These are phyloP conservation scores for Massariosphaeria phaeospora DNA, from an alignment of 495 filamentous ascomycete species.

Conservation along the genomic window DNA sequence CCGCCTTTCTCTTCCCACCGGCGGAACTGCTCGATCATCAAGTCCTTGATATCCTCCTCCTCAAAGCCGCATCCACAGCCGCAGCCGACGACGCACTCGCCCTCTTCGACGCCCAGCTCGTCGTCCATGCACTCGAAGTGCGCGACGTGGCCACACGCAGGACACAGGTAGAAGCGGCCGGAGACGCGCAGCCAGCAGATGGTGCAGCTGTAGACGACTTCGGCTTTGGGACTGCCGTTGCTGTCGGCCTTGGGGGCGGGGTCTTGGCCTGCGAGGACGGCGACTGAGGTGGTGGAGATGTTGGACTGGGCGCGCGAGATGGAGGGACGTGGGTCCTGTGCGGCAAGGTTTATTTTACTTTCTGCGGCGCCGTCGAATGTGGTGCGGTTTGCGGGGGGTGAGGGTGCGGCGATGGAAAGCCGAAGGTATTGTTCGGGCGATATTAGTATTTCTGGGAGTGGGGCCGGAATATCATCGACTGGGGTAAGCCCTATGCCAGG, in stretches of 20 bases:
- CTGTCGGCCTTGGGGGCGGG: too few relatives aligned
- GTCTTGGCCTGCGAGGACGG: background rate
- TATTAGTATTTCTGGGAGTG: slow-evolving; percentile 8
- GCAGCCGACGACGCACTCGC: slow-evolving; percentile 16
- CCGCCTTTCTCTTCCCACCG: slow-evolving; percentile 14
- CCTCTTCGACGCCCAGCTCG: background rate
- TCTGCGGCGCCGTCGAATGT: background rate
- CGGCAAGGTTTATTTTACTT: background rate
- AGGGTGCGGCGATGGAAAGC: slow-evolving; percentile 6
- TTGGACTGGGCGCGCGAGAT: background rate
- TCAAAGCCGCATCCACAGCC: slow-evolving; percentile 11
- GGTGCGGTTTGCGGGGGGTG: background rate
- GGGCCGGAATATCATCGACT: background rate
- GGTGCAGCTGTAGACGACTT: slow-evolving; percentile 21
- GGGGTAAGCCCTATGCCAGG: slow-evolving; percentile 5
- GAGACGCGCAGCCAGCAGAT: slow-evolving; percentile 26
- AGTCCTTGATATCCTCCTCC: background rate
- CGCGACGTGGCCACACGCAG: slow-evolving; percentile 19
- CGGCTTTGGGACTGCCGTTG: background rate
- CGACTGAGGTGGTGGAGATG: background rate
- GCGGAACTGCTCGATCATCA: background rate
- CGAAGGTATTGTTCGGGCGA: slow-evolving; percentile 15
- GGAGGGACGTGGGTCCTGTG: background rate
- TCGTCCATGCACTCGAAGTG: slow-evolving; percentile 25
- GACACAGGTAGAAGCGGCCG: slow-evolving; percentile 24